Evolutionary conservation across 225 moss, liverwort and hornwort genomes (phyloP).

Genomic region (Physcomitrellopsis africana): DNA sequence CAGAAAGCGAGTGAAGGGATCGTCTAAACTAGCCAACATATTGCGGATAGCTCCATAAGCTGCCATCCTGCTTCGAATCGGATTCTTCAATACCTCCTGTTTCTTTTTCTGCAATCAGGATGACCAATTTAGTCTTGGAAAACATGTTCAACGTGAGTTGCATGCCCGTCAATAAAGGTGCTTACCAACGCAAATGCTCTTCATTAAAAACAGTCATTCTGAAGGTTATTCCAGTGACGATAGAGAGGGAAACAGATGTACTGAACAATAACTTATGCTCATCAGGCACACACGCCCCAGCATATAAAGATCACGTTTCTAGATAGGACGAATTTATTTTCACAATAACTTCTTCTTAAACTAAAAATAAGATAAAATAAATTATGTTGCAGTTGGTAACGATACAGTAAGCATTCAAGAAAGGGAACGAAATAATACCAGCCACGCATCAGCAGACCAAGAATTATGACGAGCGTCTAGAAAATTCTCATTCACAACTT

Average conservation of each 20-base stretch:
- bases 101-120: conserved; percentile 53
- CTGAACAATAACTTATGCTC: neutral
- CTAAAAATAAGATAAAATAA: too few relatives aligned
- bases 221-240: too few relatives aligned
- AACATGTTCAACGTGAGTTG: neutral
- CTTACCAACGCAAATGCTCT: neutral
- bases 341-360: neutral
- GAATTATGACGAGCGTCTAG: conserved; percentile 77
- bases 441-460: conserved; percentile 81
- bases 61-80: conserved; percentile 78
- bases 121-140: conserved; percentile 2
- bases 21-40: conserved; percentile 70
- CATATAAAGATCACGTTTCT: neutral
- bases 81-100: conserved; percentile 62
- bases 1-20: conserved; percentile 83
- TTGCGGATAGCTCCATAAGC: conserved; percentile 66
- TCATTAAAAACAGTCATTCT: too few relatives aligned
- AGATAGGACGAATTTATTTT: neutral
- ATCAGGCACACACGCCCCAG: neutral
- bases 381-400: neutral
- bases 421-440: conserved; percentile 36
- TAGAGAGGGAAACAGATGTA: too few relatives aligned
- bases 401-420: neutral
- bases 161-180: neutral
- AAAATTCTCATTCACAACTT: conserved; percentile 78